Conservation (phyloP, 768 basidiomycete species). For the Pholiota conissans region DNA sequence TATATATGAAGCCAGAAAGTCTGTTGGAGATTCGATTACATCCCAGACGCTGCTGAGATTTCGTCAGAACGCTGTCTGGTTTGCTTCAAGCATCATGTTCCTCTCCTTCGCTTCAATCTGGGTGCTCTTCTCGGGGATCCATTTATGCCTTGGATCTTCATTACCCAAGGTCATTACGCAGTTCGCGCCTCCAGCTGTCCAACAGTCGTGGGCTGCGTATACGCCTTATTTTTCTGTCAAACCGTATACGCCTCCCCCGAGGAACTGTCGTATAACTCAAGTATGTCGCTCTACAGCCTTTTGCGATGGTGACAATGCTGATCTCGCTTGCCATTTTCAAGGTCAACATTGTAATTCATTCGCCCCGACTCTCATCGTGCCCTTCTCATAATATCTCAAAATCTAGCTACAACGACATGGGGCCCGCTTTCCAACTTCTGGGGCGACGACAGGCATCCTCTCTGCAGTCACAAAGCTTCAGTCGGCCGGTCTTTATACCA, state of each 20-base stretch:
- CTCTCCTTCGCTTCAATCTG: background rate
- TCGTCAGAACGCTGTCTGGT: background rate
- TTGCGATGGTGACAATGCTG: background rate
- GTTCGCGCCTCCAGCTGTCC: constrained; percentile 12
- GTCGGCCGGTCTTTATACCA: constrained; percentile 38
- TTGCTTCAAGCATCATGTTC: background rate
- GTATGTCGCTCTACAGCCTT: constrained; percentile 10
- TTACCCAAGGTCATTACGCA: background rate
- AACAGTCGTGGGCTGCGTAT: constrained; percentile 24
- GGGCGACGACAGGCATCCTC: constrained; percentile 41
- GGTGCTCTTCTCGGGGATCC: background rate
- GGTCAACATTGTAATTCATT: constrained; percentile 57
- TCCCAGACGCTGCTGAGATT: background rate
- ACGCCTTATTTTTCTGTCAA: constrained; percentile 26
- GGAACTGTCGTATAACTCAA: constrained; percentile 23
- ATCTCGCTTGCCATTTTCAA: constrained; percentile 20
- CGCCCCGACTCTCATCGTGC: background rate
- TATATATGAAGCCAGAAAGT: background rate
- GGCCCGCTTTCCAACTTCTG: constrained; percentile 69
- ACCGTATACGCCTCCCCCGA: constrained; percentile 20
- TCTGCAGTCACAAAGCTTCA: constrained; percentile 55
- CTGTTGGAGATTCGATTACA: background rate
- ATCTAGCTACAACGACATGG: constrained; percentile 78
- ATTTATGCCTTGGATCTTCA: background rate
- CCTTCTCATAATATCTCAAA: too few relatives aligned